phyloP scores from a whole-genome alignment of 805 yeast genomes.

The Nakazawaea laoshanensis region DNA sequence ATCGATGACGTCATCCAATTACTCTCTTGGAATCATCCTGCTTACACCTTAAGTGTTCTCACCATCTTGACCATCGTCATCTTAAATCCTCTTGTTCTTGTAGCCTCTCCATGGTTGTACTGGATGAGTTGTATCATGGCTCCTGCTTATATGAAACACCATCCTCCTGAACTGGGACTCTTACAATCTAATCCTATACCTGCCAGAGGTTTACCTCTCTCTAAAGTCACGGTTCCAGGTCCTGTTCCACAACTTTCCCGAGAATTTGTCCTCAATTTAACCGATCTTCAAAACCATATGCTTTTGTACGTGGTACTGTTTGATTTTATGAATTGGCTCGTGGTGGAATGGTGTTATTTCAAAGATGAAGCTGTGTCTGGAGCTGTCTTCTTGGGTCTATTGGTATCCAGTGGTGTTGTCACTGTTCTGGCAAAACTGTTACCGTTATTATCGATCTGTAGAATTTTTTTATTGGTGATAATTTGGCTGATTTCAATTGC shows the following conservation, averaged over 20 bases:
- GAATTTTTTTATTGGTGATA: conserved; percentile 22
- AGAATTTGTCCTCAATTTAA: conserved; percentile 69
- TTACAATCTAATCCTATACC: conserved; percentile 31
- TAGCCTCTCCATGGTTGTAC: conserved; percentile 46
- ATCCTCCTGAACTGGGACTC: conserved; percentile 47
- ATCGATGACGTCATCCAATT: conserved; percentile 49
- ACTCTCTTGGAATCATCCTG: conserved; percentile 57
- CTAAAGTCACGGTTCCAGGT: conserved; percentile 42
- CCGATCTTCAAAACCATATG: conserved; percentile 82
- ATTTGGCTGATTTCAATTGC: conserved; percentile 42
- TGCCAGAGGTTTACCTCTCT: conserved; percentile 42
- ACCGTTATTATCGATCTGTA: conserved; percentile 16
- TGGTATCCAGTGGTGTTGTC: conserved; percentile 12
- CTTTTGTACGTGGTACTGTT: conserved; percentile 50
- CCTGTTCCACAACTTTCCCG: conserved; percentile 75
- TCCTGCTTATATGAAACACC: conserved; percentile 55
- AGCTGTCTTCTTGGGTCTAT: conserved; percentile 33
- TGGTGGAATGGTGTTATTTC: conserved; percentile 54
- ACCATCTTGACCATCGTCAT: conserved; percentile 33
- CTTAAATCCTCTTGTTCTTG: conserved; percentile 49
- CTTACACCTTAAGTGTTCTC: conserved; percentile 51
- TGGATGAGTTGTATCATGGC: conserved; percentile 48
- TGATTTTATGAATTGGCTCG: conserved; percentile 43
- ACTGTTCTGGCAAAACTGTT: conserved; percentile 12
- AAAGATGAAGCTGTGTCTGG: conserved; percentile 53